These are phyloP conservation scores for Torulaspora globosa DNA, from an alignment of 1,139 yeast genomes.

Conservation along the genomic window DNA sequence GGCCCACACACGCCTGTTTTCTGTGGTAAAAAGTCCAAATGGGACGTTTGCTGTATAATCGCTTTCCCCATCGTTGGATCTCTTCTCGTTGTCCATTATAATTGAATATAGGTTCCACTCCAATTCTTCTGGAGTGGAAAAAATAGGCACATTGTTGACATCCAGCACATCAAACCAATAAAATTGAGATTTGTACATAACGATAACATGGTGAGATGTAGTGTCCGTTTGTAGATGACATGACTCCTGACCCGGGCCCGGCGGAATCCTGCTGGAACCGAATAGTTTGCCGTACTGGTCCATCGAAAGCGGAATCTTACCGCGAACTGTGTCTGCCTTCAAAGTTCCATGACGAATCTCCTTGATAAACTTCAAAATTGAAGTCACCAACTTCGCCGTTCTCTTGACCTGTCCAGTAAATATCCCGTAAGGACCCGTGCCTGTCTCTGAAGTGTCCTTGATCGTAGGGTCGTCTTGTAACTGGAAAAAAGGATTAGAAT, in stretches of 20 bases:
- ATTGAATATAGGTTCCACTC: slow-evolving; percentile 72
- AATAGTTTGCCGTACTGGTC: slow-evolving; percentile 81
- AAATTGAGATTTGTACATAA: slow-evolving; percentile 81
- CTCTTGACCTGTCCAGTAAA: slow-evolving; percentile 58
- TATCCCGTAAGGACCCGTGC: slow-evolving; percentile 24
- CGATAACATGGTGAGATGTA: slow-evolving; percentile 73
- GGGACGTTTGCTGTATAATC: slow-evolving; percentile 61
- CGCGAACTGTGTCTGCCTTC: slow-evolving; percentile 65
- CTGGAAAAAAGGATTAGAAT: slow-evolving; percentile 81
- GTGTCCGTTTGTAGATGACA: slow-evolving; percentile 82
- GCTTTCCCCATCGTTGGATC: slow-evolving; percentile 46
- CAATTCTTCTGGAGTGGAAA: slow-evolving; percentile 69
- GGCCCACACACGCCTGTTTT: slow-evolving; percentile 84
- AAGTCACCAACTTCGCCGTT: slow-evolving; percentile 75
- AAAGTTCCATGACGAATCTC: slow-evolving; percentile 73
- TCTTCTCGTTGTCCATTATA: slow-evolving; percentile 55
- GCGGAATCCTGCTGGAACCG: slow-evolving; percentile 84
- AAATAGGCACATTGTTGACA: slow-evolving; percentile 55
- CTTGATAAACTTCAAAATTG: slow-evolving; percentile 72
- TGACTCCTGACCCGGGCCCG: slow-evolving; percentile 50
- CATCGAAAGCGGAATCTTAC: slow-evolving; percentile 74
- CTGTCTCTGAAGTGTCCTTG: slow-evolving; percentile 45
- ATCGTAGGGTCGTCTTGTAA: slow-evolving; percentile 87
- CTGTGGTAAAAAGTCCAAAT: slow-evolving; percentile 86
- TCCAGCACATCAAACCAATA: slow-evolving; percentile 93